Base-by-base conservation (phyloP, 495 filamentous ascomycete species). In the Polyplosphaeria fusca region DNA sequence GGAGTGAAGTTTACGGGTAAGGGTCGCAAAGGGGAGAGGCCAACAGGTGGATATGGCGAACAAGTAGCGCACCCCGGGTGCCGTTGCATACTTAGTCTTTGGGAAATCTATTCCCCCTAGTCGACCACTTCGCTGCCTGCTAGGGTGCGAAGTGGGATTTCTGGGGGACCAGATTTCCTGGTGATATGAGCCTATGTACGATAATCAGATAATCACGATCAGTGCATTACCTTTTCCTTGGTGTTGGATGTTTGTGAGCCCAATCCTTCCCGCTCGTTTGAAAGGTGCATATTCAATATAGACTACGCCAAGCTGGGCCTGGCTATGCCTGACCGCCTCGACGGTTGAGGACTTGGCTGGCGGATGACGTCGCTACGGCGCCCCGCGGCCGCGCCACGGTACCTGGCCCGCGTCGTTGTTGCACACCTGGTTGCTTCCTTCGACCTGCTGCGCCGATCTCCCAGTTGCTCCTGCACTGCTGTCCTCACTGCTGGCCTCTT, bases 371-470 rank as follows among this genome's bases (percentile, higher is more conserved):
- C 7, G 30, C 14, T 7, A 35, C 30, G 39, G 39, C 39, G 5
- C 19, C 39, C 39, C 39, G 39, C 39, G 39, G 7, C 7, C 9
- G 39, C 19, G 7, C 7, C 9, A 18, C 19, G 30, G 30, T 35
- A 35, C 30, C 30, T 35, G 30, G 30, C 30, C 7, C 39, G 43
- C 43, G 5, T 24, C 4, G 43, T 23, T 23, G 43, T 26, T 14
- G 23, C 43, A 3, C 4, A n/a, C n/a, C n/a, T n/a, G n/a, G n/a
- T n/a, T n/a, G n/a, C n/a, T n/a, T 3, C 7, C 22, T 28, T 47
- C 22, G 11, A 16, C 28, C 27, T 39, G 18, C 39, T 50, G 39
- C 39, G 47, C 47, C 16, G 47, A 50, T 50, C 47, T 20, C 43
- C 22, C 43, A 46, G 43, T 26, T 19, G 47, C 47, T 18, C 30